phyloP scores from a whole-genome alignment of 2,329 filamentous ascomycete species.

The Chaetomiaceae sp. region DNA sequence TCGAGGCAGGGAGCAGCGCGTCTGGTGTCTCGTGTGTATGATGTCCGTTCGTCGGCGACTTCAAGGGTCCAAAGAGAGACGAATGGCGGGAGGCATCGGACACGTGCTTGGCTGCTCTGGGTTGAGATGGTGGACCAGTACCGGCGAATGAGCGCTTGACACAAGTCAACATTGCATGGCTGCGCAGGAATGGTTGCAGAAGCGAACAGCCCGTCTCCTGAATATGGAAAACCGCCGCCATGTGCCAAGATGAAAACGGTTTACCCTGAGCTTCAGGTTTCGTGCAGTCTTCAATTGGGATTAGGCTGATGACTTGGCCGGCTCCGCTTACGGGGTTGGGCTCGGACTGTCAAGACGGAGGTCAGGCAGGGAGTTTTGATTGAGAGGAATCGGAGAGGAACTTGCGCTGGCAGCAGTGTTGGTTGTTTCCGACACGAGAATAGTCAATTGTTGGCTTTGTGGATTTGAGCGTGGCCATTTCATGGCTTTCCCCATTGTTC shows the following conservation, averaged over 20 bases:
- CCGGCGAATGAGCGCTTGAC: conserved; percentile 27
- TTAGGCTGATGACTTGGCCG: conserved; percentile 10
- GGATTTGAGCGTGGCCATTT: no score
- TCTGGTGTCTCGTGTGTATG: background rate
- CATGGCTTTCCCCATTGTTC: no score
- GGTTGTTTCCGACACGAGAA: no score
- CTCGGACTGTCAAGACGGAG: background rate
- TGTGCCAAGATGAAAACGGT: conserved; percentile 19
- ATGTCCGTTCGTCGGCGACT: background rate
- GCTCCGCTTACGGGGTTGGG: conserved; percentile 1
- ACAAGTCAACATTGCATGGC: conserved; percentile 25
- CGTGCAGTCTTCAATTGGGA: conserved; percentile 11
- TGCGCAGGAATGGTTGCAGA: conserved; percentile 19
- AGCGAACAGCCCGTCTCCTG: conserved; percentile 17
- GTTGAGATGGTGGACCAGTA: conserved; percentile 16
- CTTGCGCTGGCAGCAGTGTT: no score
- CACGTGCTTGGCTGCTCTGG: conserved; percentile 17
- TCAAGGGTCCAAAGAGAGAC: no score
- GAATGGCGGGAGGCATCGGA: conserved; percentile 7
- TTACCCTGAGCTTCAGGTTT: conserved; percentile 2
- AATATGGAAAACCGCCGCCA: conserved; percentile 14
- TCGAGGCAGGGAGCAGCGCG: background rate
- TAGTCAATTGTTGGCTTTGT: no score
- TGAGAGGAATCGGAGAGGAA: no score
- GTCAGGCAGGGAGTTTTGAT: background rate